Evolutionary conservation across 305 asterid species (phyloP).

Genomic region (Caryopteris hybrid): DNA sequence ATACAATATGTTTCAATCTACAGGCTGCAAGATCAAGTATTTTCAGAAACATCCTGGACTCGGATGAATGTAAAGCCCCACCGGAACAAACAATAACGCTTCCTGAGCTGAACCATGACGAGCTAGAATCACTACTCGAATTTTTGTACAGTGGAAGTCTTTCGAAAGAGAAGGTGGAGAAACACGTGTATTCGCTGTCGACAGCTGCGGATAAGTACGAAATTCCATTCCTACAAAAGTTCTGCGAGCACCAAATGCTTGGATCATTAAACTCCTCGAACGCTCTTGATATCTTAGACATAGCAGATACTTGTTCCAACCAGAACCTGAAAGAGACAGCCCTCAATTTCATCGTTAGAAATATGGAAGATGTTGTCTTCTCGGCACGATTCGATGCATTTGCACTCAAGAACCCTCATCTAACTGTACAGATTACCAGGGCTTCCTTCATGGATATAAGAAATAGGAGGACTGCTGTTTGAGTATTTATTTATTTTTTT

Average conservation of each 20-base stretch:
- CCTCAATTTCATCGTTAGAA: conserved; percentile 59
- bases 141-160: conserved; percentile 66
- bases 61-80: conserved; percentile 79
- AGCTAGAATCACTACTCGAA: conserved; percentile 55
- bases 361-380: conserved; percentile 80
- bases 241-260: conserved; percentile 72
- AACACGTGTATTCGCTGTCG: conserved; percentile 64
- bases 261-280: conserved; percentile 52
- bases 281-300: conserved; percentile 70
- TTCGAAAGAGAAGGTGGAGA: conserved; percentile 53
- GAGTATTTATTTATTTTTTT: not conserved
- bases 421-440: conserved; percentile 78
- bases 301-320: conserved; percentile 73
- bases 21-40: conserved; percentile 76
- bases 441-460: conserved; percentile 70
- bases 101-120: conserved; percentile 56
- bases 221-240: conserved; percentile 60
- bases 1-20: not conserved
- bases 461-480: conserved; percentile 33
- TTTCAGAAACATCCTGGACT: conserved; percentile 63
- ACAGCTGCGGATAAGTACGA: conserved; percentile 85
- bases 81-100: conserved; percentile 53
- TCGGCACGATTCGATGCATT: conserved; percentile 63
- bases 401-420: conserved; percentile 85
- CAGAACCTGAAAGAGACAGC: conserved; percentile 61